Conservation (phyloP, 805 yeast genomes). For the Ogataea zsoltii region DNA sequence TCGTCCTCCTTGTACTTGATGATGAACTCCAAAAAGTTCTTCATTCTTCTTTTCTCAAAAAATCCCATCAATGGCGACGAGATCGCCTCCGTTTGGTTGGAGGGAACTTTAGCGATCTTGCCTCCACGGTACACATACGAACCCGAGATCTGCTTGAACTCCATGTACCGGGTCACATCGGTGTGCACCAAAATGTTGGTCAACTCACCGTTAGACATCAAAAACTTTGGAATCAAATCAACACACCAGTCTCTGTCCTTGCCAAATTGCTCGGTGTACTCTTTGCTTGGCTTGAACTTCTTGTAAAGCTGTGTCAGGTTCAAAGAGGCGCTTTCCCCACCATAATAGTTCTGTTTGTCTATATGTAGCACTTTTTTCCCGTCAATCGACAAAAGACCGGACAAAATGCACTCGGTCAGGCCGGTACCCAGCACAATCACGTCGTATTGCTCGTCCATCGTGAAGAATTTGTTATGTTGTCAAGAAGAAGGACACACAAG, state of each 20-base stretch:
- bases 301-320: constrained; percentile 70
- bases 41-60: constrained; percentile 94
- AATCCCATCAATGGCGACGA: constrained; percentile 92
- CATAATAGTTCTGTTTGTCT: constrained; percentile 94
- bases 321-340: constrained; percentile 88
- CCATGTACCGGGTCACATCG: constrained; percentile 92
- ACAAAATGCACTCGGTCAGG: constrained; percentile 93
- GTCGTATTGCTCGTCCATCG: constrained; percentile 95
- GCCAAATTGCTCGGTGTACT: constrained; percentile 72
- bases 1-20: constrained; percentile 80
- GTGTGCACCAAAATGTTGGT: constrained; percentile 95
- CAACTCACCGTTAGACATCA: constrained; percentile 97
- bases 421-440: constrained; percentile 94
- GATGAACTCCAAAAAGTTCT: constrained; percentile 85
- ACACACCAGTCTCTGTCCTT: constrained; percentile 98
- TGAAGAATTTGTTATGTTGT: not conserved
- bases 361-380: constrained; percentile 97
- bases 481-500: too few relatives aligned
- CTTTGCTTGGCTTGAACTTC: constrained; percentile 83
- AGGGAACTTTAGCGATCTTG: constrained; percentile 90
- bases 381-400: constrained; percentile 94
- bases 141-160: constrained; percentile 95
- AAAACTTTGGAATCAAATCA: constrained; percentile 92
- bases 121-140: constrained; percentile 91
- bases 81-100: constrained; percentile 88